Base-by-base conservation (phyloP, 805 yeast species). In the Saturnispora gosingensis region DNA sequence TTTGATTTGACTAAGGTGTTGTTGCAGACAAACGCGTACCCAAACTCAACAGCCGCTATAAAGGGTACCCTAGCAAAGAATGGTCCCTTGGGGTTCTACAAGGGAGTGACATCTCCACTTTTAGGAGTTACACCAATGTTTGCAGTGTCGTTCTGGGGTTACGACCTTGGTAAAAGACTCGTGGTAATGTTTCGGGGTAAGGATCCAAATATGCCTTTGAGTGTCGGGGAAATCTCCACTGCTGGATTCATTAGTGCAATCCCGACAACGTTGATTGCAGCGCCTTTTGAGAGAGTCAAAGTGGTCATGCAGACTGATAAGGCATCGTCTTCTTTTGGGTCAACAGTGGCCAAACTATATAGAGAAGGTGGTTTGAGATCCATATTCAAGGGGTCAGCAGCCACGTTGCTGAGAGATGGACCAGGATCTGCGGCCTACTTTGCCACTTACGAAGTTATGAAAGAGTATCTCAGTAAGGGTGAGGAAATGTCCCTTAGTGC, bases 41-140 rank as follows among this genome's bases (percentile, higher is more conserved):
- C 74, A 7, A 74, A 85, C 6, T 76, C 95, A 10, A 56, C 76
- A 2, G 80, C 78, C 42, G 91, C 93, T n/a, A 74, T 88, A 24
- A 76, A 72, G 58, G 76, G 75, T 34, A 89, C 95, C 3, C 56
- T 91, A 36, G 77, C 76, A n/a, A 75, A 76, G 27, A 88, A 85
- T 55, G 96, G 96, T 0, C 78, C 81, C 3, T 57, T 73, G 25
- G 97, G 98, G 1, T 80, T 91, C 57, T 91, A 91, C 69, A 75
- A 95, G 63, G 99, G 99, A 53, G 97, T 93, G 32, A 74, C 86
- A 11, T 96, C 98, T 13, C 99, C 99, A 3, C 71, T 91, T 49
- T 65, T 87, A n/a, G 99, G 99, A 24, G 97, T 91, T 22, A 93
- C 98, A 0, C 99, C 99, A 28, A 93, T 91, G 87, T 93, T 93